These are phyloP conservation scores for Populus ilicifolia DNA, from an alignment of 345 rosid genomes.

Conservation along the genomic window DNA sequence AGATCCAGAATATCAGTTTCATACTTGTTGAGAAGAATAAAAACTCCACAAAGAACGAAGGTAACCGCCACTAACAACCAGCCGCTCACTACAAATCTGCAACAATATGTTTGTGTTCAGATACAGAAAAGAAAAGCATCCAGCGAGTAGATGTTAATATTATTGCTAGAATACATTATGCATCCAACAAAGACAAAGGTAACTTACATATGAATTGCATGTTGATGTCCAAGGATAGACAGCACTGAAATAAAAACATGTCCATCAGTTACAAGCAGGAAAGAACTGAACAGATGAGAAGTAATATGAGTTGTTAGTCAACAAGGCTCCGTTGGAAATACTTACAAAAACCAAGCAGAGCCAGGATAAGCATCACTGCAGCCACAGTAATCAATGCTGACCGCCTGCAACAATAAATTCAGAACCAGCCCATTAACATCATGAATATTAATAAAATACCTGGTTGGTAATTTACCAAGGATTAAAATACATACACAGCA, in stretches of 20 bases:
- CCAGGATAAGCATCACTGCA: constrained; percentile 75
- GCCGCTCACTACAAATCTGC: constrained; percentile 80
- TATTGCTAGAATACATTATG: neutral
- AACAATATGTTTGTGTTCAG: constrained; percentile 15
- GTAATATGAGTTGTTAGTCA: neutral
- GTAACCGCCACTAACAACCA: constrained; percentile 87
- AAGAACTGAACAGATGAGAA: constrained; percentile 16
- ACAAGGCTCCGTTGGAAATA: constrained; percentile 10
- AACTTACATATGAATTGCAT: constrained; percentile 75
- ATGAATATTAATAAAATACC: neutral
- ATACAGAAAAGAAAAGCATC: neutral
- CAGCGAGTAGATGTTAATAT: neutral
- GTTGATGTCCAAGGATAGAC: constrained; percentile 66
- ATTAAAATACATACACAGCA: constrained; percentile 53
- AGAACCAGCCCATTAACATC: constrained; percentile 4
- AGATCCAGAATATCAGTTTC: constrained; percentile 12
- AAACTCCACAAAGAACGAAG: constrained; percentile 79
- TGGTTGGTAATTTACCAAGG: constrained; percentile 3
- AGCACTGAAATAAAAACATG: constrained; percentile 46
- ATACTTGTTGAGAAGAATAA: constrained; percentile 80
- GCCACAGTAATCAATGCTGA: constrained; percentile 73
- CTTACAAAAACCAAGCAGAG: constrained; percentile 84
- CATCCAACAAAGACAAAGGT: neutral
- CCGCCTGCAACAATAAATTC: constrained; percentile 50
- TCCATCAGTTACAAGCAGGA: constrained; percentile 6